Percentiles rank a stretch among this genome's conserved stretches.
These are phyloP conservation scores for Trifolium pratense DNA, from an alignment of 306 rosid species.

Conservation along the genomic window DNA sequence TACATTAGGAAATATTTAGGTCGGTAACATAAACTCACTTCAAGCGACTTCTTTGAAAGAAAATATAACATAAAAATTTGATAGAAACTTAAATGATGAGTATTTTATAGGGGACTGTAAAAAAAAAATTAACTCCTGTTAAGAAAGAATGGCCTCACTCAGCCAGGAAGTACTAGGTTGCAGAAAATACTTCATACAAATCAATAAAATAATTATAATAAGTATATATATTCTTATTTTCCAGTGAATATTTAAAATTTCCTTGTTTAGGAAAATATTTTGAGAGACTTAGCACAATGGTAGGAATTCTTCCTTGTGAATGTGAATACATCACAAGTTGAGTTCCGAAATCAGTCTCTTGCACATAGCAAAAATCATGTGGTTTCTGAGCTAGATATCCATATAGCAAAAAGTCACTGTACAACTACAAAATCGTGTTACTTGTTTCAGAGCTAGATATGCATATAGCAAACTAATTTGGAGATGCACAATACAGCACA, in stretches of 20 bases:
- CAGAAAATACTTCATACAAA: too few relatives aligned
- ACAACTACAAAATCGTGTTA: neutral
- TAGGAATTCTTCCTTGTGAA: neutral
- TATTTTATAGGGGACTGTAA: neutral
- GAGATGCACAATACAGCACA: constrained; percentile 5
- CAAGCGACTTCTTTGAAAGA: neutral
- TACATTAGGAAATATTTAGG: too few relatives aligned
- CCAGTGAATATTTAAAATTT: neutral
- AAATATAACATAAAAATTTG: too few relatives aligned
- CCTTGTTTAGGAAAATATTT: neutral
- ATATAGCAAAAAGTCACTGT: neutral
- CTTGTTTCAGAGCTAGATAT: constrained; percentile 1
- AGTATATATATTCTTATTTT: too few relatives aligned
- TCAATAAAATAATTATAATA: too few relatives aligned
- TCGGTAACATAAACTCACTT: neutral
- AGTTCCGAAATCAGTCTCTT: neutral
- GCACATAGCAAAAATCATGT: neutral
- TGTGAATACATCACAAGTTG: neutral
- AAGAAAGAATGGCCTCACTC: neutral
- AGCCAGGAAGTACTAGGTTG: neutral
- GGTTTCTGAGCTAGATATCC: neutral
- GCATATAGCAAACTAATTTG: constrained; percentile 21
- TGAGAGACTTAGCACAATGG: neutral
- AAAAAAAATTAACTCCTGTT: neutral
- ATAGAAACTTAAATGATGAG: too few relatives aligned